Percentiles rank a stretch among this genome's conserved stretches.
phyloP scores from a whole-genome alignment of 2,329 filamentous ascomycete species.

The Stagonosporopsis rhizophila region DNA sequence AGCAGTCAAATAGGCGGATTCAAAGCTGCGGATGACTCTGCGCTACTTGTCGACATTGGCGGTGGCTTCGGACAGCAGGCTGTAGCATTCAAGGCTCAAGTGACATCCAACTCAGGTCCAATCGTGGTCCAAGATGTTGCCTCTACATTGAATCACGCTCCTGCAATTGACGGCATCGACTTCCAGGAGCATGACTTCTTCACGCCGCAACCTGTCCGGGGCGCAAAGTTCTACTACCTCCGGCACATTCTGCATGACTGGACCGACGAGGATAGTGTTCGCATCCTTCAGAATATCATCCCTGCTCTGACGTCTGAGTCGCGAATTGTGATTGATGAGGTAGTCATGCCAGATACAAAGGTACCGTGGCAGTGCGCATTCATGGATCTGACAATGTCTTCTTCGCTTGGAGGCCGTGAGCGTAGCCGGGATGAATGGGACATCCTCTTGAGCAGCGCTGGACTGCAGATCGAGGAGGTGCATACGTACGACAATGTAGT shows the following conservation, averaged over 20 bases:
- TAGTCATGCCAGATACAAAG: constrained; percentile 38
- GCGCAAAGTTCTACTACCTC: constrained; percentile 45
- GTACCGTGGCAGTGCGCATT: constrained; percentile 40
- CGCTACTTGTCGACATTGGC: constrained; percentile 41
- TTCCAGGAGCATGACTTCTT: constrained; percentile 47
- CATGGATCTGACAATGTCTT: constrained; percentile 40
- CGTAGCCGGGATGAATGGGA: constrained; percentile 32
- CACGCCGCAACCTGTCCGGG: constrained; percentile 34
- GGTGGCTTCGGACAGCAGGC: constrained; percentile 44
- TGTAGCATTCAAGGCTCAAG: constrained; percentile 29
- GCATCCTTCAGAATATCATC: constrained; percentile 36
- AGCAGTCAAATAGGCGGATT: constrained; percentile 23
- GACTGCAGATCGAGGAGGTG: constrained; percentile 35
- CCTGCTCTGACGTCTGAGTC: constrained; percentile 38
- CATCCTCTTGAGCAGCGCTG: constrained; percentile 29
- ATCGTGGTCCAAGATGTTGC: constrained; percentile 39
- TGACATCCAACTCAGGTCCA: constrained; percentile 20
- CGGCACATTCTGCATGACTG: constrained; percentile 46
- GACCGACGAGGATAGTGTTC: constrained; percentile 35
- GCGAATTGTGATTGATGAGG: constrained; percentile 43
- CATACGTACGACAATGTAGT: constrained; percentile 36
- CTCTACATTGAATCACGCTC: constrained; percentile 28
- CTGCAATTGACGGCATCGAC: constrained; percentile 29
- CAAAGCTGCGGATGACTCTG: constrained; percentile 22
- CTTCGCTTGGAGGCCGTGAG: constrained; percentile 34